phyloP scores from a whole-genome alignment of 1,284 basidiomycete species.

The Marasmius oreades region DNA sequence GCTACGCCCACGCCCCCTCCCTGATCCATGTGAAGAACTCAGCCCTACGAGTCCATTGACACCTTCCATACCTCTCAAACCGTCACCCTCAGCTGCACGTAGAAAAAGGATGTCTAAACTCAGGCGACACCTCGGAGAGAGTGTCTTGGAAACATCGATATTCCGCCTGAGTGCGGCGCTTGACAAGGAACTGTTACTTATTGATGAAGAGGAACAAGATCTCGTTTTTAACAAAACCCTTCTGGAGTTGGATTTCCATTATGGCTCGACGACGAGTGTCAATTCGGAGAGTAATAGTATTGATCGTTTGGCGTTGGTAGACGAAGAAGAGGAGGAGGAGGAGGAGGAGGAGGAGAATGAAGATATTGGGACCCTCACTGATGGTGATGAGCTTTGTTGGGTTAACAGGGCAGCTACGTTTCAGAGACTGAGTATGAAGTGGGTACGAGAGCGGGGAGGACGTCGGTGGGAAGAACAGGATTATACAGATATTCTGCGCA shows the following conservation, averaged over 20 bases:
- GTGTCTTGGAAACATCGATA: constrained; percentile 24
- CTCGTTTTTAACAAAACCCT: not conserved
- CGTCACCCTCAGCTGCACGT: not conserved
- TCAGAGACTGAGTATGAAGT: constrained; percentile 27
- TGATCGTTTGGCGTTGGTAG: too few species aligned
- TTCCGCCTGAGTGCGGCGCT: not conserved
- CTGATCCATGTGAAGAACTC: not conserved
- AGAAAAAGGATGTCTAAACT: constrained; percentile 27
- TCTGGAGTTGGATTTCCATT: not conserved
- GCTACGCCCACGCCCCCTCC: not conserved
- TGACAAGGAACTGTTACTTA: too few species aligned
- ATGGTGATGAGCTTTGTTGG: constrained; percentile 21
- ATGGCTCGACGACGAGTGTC: not conserved
- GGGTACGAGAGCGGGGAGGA: constrained; percentile 34
- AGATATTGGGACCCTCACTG: constrained; percentile 1
- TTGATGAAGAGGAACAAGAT: not conserved
- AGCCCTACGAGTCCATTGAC: not conserved
- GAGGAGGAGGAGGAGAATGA: not conserved
- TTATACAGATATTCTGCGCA: constrained; percentile 23
- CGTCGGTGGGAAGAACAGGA: constrained; percentile 31
- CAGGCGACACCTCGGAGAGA: constrained; percentile 30
- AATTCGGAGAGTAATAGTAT: not conserved
- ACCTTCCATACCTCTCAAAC: not conserved
- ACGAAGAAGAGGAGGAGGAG: too few species aligned
- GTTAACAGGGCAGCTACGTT: constrained; percentile 14